These are phyloP conservation scores for Pseudonectria buxi DNA, from an alignment of 2,329 filamentous ascomycete species.

Conservation along the genomic window DNA sequence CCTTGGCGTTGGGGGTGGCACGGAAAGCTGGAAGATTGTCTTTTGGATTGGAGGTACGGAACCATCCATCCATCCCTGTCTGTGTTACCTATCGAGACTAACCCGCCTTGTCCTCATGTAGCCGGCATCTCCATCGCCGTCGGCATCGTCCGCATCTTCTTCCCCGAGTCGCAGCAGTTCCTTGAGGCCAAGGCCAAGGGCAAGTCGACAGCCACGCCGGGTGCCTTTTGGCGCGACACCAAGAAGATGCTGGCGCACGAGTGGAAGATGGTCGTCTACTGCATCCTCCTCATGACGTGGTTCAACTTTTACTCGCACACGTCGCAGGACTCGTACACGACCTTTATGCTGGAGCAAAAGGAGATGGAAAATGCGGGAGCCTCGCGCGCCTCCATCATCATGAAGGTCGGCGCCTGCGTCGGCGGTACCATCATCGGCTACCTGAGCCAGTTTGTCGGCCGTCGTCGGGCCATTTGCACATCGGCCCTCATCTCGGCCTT, in stretches of 20 bases:
- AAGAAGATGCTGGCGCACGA: conserved; percentile 61
- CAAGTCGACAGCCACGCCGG: conserved; percentile 38
- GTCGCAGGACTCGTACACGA: conserved; percentile 74
- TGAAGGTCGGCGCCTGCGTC: conserved; percentile 71
- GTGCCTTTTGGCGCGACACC: conserved; percentile 62
- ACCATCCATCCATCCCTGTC: conserved; percentile 1
- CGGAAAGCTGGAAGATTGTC: conserved; percentile 65
- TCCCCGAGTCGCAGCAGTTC: conserved; percentile 73
- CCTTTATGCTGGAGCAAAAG: conserved; percentile 70
- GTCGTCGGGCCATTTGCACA: conserved; percentile 59
- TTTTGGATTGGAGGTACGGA: conserved; percentile 59
- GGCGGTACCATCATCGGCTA: conserved; percentile 70
- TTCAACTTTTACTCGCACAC: conserved; percentile 73
- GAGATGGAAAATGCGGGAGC: conserved; percentile 57
- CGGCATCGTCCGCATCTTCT: conserved; percentile 59
- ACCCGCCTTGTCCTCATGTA: conserved; percentile 5
- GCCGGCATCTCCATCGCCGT: conserved; percentile 61
- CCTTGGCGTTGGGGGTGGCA: conserved; percentile 59
- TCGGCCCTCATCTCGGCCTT: conserved; percentile 52
- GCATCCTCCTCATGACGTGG: conserved; percentile 71
- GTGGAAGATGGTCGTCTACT: conserved; percentile 74
- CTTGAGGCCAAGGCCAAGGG: conserved; percentile 58
- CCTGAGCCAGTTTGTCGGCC: conserved; percentile 66
- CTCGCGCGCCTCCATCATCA: conserved; percentile 70
- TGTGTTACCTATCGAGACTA: not conserved